Evolutionary conservation across 2,329 filamentous ascomycete genomes (phyloP), one percentile per base, ranked within the genome.

Genomic region (Rhexocercosporidium sp.): DNA sequence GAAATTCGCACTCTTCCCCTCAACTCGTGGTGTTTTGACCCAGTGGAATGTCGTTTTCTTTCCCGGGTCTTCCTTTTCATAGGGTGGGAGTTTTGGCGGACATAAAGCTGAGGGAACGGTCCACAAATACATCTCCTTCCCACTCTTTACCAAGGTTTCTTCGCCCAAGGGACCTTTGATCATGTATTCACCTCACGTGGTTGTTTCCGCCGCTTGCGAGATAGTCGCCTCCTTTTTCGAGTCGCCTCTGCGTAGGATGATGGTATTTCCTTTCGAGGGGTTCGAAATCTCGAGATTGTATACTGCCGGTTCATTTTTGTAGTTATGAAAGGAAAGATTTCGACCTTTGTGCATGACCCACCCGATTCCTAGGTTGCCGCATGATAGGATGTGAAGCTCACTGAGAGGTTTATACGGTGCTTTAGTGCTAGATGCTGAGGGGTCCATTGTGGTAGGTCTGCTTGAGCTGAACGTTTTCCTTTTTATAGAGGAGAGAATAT

Each of bases 311-410:
- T 53, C 46, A 20, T 62, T 53, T n/a, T 37, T 41, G 60, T 62
- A 62, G 31, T 37, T 53, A 22, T 41, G 46, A 20, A 62, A 62
- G 14, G 49, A 22, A 20, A 62, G 60, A 20, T 51, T 18, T 11
- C 41, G 39, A 11, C 47, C 22, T 37, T 41, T 41, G 47, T 62
- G 29, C n/a, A 54, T 41, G 60, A 54, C 18, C 34, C 51, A 39
- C 20, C 31, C 20, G 20, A 44, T 12, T 11, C 29, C 29, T n/a
- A 62, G 49, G 31, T 44, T 51, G 51, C 47, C 31, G 47, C 20
- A 5, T 41, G 60, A 54, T 29, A 44, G 34, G 47, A 62, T 27
- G 47, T 39, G 14, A 16, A 62, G 60, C 20, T 62, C 60, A 22
- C 60, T 62, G 14, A 62, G 46, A 0, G 60, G 29, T 27, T 62